Base-by-base conservation (phyloP, 2,329 filamentous ascomycete genomes). In the Parastagonospora nodorum region DNA sequence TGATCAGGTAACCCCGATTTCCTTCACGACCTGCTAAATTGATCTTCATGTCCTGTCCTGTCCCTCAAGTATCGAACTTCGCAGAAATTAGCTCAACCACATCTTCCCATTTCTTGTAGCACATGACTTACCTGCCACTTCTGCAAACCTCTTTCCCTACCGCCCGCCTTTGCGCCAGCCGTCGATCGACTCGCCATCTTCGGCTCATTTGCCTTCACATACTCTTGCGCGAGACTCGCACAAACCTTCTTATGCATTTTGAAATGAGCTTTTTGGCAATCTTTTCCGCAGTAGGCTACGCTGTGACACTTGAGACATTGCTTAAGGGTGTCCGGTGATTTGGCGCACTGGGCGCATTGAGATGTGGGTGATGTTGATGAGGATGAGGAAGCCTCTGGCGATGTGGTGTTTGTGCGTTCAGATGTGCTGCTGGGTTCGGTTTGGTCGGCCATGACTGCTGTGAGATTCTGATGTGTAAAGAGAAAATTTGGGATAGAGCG, bases 171-270 rank as follows among this genome's bases (percentile, higher is more conserved):
- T n/a, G 16, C 29, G 5, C 71, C 16, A 8, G 71, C 64, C 4
- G 67, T 59, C 24, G 65, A 61, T 32, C 64, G 55, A 36, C 62
- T 69, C 15, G 72, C 73, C 69, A 74, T 71, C 56, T 73, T 76
- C n/a, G 73, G 65, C 35, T 71, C 69, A 42, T 73, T 65, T 36
- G 60, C 63, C 45, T 73, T 72, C 8, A 67, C 61, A 32, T 74
- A 75, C 53, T 72, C 73, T 49, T 76, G 73, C 10, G 74, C 74
- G 15, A 73, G 57, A 2, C 55, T 55, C 5, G 72, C 68, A 53
- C 74, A 76, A 30, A 67, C 64, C 51, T 74, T 75, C 63, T 76
- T 76, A 58, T 76, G 74, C 36, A 64, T 55, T 48, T 75, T 75
- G 54, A 68, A 69, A 28, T 66, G 63, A 16, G 69, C 68, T 55